These are phyloP conservation scores for Perkinsus marinus DNA, from an alignment of 169 alveolate genomes.

Conservation along the genomic window DNA sequence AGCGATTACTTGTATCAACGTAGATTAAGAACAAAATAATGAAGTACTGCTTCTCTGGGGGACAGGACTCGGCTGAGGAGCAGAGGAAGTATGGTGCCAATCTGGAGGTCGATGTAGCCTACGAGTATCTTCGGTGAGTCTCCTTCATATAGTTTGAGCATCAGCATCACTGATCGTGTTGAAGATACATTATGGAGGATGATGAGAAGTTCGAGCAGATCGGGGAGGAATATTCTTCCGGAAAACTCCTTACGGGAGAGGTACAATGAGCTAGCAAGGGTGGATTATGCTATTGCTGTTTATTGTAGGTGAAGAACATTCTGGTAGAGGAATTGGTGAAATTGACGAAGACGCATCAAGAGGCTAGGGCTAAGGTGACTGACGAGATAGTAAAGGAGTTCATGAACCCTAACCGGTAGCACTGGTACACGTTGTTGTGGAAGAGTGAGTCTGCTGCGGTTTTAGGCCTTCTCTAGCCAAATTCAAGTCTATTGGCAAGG, in stretches of 20 bases:
- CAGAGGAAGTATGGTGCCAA: constrained; percentile 81
- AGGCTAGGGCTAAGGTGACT: constrained; percentile 11
- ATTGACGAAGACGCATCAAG: constrained; percentile 3
- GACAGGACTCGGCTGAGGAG: constrained; percentile 83
- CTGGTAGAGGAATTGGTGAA: constrained; percentile 3
- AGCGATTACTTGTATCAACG: constrained; percentile 10
- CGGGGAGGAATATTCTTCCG: constrained; percentile 76
- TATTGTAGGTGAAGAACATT: background rate
- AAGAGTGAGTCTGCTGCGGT: background rate
- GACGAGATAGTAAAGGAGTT: constrained; percentile 19
- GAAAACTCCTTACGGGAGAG: constrained; percentile 90
- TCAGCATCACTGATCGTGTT: background rate
- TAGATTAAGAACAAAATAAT: constrained; percentile 81
- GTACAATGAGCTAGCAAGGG: constrained; percentile 70
- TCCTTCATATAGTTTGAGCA: constrained; percentile 4
- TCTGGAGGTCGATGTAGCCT: constrained; percentile 88
- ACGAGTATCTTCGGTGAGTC: constrained; percentile 74
- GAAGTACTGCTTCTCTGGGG: constrained; percentile 90
- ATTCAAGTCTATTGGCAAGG: background rate
- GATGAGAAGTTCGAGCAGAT: constrained; percentile 80
- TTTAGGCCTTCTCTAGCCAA: background rate
- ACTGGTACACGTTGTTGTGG: background rate
- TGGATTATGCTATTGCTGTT: constrained; percentile 34
- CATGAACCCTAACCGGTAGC: constrained; percentile 10
- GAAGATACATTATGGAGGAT: constrained; percentile 62